Base-by-base conservation (phyloP, 176 grass and related monocot species). In the Paspalum vaginatum region DNA sequence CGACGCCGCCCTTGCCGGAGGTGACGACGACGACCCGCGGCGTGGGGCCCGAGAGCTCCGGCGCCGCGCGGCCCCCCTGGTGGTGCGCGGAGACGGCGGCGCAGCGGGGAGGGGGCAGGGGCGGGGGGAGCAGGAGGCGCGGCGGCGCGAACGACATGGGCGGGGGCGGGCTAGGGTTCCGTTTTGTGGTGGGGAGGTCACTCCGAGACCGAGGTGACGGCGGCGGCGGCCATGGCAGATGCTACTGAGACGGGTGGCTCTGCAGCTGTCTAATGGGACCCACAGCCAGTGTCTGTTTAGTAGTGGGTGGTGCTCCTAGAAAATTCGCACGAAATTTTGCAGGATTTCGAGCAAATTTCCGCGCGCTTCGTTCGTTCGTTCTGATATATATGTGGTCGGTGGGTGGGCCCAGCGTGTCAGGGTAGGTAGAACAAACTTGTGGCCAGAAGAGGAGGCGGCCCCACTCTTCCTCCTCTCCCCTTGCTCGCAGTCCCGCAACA, bases 1-100 rank as follows among this genome's bases (percentile, higher is more conserved):
- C 96, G 8, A 99, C 92, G 75, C 96, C 96, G 60, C 92, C 96
- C 76, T 99, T 99, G 7, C 96, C 92, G 4, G 96, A 99, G 61
- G 96, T 95, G 26, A 99, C 89, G 39, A 99, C 96, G 14, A 95
- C 90, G 39, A 94, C 93, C 37, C 92, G 92, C 20, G 92, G 96
- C 22, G 86, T 88, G 27, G 91, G 88, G 46, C 96, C 96, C 13
- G 96, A 69, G 41, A 98, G 88, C 88, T 95, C 85, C 37, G 91
- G 78, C 14, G 82, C 68, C 68, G 81, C 55, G 8, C 87, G 87
- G 0, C 75, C 84, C 13, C 87, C 77, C 77, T 56, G 85, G 42
- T 61, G 78, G 15, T 75, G 73, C 44, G 80, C 25, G 42, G 91
- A 66, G 48, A 49, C 49, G 26, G 64, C 11, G 17, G 61, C 18